Evolutionary conservation across 2,329 filamentous ascomycete genomes (phyloP).

Genomic region (Cordyceps javanica): DNA sequence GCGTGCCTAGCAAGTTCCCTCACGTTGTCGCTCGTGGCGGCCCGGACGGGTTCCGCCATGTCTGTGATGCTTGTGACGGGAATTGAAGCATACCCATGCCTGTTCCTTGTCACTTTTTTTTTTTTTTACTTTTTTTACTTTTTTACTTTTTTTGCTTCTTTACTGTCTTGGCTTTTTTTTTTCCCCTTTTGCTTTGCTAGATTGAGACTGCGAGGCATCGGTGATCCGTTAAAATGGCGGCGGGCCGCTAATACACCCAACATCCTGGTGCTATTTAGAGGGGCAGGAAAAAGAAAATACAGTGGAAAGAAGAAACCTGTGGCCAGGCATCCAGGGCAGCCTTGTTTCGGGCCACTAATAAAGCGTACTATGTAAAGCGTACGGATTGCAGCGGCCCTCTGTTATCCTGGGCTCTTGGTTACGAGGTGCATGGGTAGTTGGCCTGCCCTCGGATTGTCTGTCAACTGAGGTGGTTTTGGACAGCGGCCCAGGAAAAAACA

Average conservation of each 20-base stretch:
- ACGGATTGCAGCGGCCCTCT: too few species aligned
- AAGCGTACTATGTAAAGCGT: too few species aligned
- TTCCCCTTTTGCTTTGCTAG: not conserved
- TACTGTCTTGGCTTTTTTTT: too few species aligned
- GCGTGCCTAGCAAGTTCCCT: not conserved
- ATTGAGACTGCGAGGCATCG: too few species aligned
- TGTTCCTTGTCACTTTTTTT: not conserved
- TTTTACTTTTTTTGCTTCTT: not conserved
- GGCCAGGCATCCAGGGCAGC: constrained; percentile 1
- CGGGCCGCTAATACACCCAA: too few species aligned
- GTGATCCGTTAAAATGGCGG: too few species aligned
- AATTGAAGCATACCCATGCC: not conserved
- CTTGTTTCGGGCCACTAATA: not conserved
- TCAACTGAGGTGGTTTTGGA: too few species aligned
- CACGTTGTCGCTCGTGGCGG: not conserved
- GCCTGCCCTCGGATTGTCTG: too few species aligned
- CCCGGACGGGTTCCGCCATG: not conserved
- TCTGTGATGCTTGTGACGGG: not conserved
- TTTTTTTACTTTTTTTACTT: not conserved
- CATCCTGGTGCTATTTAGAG: too few species aligned
- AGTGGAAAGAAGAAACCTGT: not conserved
- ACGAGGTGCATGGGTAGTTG: too few species aligned
- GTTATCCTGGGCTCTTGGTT: too few species aligned
- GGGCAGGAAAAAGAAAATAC: not conserved
- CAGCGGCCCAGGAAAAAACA: not conserved